These are phyloP conservation scores for Dicorynia guianensis DNA, from an alignment of 306 rosid genomes.

Conservation along the genomic window DNA sequence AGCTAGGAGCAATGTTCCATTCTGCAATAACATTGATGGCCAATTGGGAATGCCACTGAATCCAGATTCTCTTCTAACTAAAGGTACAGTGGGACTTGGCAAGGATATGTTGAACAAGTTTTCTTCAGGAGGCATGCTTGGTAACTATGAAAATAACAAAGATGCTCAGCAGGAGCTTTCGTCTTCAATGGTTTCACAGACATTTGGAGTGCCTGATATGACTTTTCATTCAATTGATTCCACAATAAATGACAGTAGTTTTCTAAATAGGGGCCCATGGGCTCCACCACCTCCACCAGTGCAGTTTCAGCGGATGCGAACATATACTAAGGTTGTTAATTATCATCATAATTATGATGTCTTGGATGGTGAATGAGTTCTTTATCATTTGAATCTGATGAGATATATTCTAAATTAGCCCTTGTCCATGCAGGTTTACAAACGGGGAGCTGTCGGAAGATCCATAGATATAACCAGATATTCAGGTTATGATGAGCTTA, in stretches of 20 bases:
- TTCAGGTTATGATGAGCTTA: constrained; percentile 85
- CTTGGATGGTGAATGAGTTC: neutral
- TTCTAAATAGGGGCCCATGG: constrained; percentile 79
- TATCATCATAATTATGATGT: constrained; percentile 11
- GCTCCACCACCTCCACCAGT: constrained; percentile 72
- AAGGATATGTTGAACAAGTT: constrained; percentile 70
- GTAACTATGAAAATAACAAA: constrained; percentile 63
- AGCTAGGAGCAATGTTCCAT: constrained; percentile 65
- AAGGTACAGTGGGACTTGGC: constrained; percentile 60
- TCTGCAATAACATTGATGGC: constrained; percentile 61
- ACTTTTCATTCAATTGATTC: constrained; percentile 88
- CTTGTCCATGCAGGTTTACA: constrained; percentile 68
- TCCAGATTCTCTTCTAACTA: constrained; percentile 71
- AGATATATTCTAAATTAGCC: constrained; percentile 34
- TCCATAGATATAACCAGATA: constrained; percentile 91
- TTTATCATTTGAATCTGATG: neutral
- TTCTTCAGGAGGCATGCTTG: constrained; percentile 67
- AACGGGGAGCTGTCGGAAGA: constrained; percentile 99
- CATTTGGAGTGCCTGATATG: constrained; percentile 94
- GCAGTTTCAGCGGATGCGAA: constrained; percentile 84
- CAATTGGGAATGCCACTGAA: constrained; percentile 64
- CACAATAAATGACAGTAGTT: constrained; percentile 72
- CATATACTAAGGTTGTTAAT: constrained; percentile 87
- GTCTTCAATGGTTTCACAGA: constrained; percentile 85
- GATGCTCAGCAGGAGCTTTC: constrained; percentile 91